These are phyloP conservation scores for Pseudogymnoascus sp. DNA, from an alignment of 2,329 filamentous ascomycete genomes.

Conservation along the genomic window DNA sequence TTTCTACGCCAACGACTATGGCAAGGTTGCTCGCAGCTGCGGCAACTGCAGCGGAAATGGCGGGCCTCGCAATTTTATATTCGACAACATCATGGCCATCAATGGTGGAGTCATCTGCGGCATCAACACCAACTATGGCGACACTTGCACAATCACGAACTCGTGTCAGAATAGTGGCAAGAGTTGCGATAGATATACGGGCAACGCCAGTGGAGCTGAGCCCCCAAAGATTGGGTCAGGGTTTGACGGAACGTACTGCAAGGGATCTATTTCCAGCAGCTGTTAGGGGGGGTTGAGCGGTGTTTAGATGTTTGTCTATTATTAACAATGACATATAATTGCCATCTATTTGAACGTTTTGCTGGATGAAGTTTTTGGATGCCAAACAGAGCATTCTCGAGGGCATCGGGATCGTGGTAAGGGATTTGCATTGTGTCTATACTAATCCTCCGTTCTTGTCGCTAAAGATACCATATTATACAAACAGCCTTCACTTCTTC, in stretches of 20 bases:
- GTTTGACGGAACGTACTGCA: slow-evolving; percentile 31
- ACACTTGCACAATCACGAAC: slow-evolving; percentile 37
- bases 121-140: slow-evolving; percentile 45
- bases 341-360: neutral
- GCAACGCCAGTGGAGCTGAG: slow-evolving; percentile 31
- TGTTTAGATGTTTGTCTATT: too few species aligned
- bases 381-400: neutral
- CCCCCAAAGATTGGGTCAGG: slow-evolving; percentile 33
- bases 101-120: slow-evolving; percentile 37
- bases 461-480: neutral
- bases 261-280: slow-evolving; percentile 16
- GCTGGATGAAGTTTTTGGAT: too few species aligned
- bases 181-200: slow-evolving; percentile 28
- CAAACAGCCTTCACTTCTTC: neutral
- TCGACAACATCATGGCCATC: slow-evolving; percentile 36
- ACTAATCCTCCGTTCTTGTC: neutral
- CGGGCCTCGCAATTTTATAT: slow-evolving; percentile 36
- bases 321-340: neutral
- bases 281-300: neutral
- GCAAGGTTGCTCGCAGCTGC: slow-evolving; percentile 43
- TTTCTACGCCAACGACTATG: slow-evolving; percentile 37
- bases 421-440: neutral
- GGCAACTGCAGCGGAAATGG: slow-evolving; percentile 39
- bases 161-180: slow-evolving; percentile 26
- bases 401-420: neutral